Conservation (phyloP, 2,329 filamentous ascomycete species). For the Epichloe baconii region DNA sequence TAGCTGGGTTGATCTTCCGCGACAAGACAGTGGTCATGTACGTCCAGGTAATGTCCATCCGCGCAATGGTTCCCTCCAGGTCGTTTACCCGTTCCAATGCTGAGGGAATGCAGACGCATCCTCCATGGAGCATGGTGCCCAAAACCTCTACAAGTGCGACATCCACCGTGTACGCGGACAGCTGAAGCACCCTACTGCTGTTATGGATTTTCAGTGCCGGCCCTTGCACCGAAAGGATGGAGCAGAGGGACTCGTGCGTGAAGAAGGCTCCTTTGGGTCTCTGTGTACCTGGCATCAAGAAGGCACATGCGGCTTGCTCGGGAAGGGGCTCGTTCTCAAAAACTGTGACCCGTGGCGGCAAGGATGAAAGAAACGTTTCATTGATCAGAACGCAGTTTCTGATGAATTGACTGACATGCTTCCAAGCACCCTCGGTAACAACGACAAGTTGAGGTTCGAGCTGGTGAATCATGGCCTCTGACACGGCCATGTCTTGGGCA, state of each 20-base stretch:
- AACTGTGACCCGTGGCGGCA: slow-evolving; percentile 18
- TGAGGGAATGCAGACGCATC: slow-evolving; percentile 45
- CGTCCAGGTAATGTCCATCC: slow-evolving; percentile 37
- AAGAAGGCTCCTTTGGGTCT: slow-evolving; percentile 47
- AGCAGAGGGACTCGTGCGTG: slow-evolving; percentile 44
- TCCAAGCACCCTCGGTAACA: slow-evolving; percentile 28
- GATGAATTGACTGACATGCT: slow-evolving; percentile 25
- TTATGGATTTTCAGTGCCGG: slow-evolving; percentile 34
- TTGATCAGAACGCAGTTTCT: slow-evolving; percentile 29
- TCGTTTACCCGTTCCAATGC: slow-evolving; percentile 35
- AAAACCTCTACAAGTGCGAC: slow-evolving; percentile 38
- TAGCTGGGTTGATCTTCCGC: slow-evolving; percentile 24
- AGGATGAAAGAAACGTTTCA: slow-evolving; percentile 25
- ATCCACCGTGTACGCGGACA: slow-evolving; percentile 41
- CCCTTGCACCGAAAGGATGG: slow-evolving; percentile 37
- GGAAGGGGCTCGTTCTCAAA: slow-evolving; percentile 22
- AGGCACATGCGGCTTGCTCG: slow-evolving; percentile 43
- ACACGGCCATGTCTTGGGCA: slow-evolving; percentile 27
- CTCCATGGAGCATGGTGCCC: slow-evolving; percentile 39
- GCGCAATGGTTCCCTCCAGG: slow-evolving; percentile 34
- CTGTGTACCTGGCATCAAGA: slow-evolving; percentile 42
- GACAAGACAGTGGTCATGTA: slow-evolving; percentile 49
- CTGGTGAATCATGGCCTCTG: slow-evolving; percentile 28
- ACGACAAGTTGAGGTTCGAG: slow-evolving; percentile 32
- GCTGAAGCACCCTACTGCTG: slow-evolving; percentile 42